phyloP scores from a whole-genome alignment of 805 yeast species.

The Candida glaebosa region DNA sequence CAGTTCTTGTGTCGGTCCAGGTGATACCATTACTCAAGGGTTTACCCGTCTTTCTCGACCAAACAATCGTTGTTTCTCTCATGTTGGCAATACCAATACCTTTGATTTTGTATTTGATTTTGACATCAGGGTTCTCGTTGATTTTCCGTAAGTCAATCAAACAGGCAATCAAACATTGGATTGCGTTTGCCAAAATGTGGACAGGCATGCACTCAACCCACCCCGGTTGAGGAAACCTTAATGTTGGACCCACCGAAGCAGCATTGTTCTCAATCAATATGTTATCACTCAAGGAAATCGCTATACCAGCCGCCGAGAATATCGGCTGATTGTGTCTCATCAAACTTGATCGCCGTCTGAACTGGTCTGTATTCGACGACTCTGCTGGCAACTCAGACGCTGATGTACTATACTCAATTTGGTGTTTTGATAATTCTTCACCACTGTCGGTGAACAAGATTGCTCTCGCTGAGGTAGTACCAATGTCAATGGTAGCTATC shows the following conservation, averaged over 20 bases:
- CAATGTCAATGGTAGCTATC: constrained; percentile 79
- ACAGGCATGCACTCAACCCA: constrained; percentile 95
- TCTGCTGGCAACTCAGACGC: constrained; percentile 52
- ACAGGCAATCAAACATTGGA: constrained; percentile 72
- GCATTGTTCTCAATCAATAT: constrained; percentile 61
- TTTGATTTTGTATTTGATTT: constrained; percentile 57
- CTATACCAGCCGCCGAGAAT: constrained; percentile 72
- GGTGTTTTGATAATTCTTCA: constrained; percentile 79
- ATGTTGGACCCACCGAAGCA: constrained; percentile 59
- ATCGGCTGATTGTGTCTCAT: constrained; percentile 52
- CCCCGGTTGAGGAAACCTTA: constrained; percentile 75
- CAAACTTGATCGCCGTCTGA: constrained; percentile 40
- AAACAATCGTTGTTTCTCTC: constrained; percentile 90
- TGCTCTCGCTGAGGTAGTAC: constrained; percentile 89
- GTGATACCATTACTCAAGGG: constrained; percentile 88
- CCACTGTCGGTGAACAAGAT: constrained; percentile 75
- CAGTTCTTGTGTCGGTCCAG: constrained; percentile 93
- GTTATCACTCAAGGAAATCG: constrained; percentile 55
- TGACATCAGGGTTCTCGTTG: constrained; percentile 49
- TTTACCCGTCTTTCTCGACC: constrained; percentile 80
- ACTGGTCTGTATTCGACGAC: constrained; percentile 41
- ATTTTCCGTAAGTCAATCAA: constrained; percentile 52
- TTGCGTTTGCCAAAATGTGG: constrained; percentile 74
- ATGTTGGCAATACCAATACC: constrained; percentile 90
- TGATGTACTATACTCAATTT: constrained; percentile 81